Conservation (phyloP, 2,329 filamentous ascomycete species). For the Penicillium glabrum region DNA sequence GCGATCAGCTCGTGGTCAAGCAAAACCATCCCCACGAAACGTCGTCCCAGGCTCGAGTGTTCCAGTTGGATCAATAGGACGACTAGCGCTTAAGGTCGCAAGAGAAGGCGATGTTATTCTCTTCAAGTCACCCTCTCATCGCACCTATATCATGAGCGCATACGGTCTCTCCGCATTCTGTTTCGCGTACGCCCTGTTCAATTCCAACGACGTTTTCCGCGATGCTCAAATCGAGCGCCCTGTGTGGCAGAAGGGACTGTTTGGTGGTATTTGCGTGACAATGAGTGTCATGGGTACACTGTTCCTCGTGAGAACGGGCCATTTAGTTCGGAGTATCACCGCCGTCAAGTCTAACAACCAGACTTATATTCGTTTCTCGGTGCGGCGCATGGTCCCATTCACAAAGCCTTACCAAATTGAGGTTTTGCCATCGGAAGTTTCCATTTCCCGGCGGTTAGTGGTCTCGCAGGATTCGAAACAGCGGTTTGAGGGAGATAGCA, state of each 20-base stretch:
- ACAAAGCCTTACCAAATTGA: conserved; percentile 35
- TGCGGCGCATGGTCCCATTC: conserved; percentile 41
- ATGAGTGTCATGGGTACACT: conserved; percentile 62
- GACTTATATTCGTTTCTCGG: conserved; percentile 34
- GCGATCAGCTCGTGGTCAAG: conserved; percentile 20
- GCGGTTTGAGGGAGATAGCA: conserved; percentile 19
- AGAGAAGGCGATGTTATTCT: conserved; percentile 58
- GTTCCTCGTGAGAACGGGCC: conserved; percentile 58
- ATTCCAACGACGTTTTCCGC: conserved; percentile 52
- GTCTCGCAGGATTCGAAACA: conserved; percentile 27
- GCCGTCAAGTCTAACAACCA: conserved; percentile 43
- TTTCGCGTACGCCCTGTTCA: conserved; percentile 52
- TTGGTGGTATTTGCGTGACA: conserved; percentile 58
- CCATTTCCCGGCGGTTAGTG: conserved; percentile 34
- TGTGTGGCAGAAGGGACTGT: conserved; percentile 59
- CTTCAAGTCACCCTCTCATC: conserved; percentile 66
- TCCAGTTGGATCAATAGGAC: conserved; percentile 44
- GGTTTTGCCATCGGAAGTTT: conserved; percentile 33
- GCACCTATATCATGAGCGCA: conserved; percentile 61
- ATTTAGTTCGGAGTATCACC: conserved; percentile 59
- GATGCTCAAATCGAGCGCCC: conserved; percentile 54
- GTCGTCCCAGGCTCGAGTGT: neutral
- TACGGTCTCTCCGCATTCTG: conserved; percentile 58
- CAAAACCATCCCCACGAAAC: conserved; percentile 5
- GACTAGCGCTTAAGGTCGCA: conserved; percentile 52